Evolutionary conservation across 2,329 filamentous ascomycete species (phyloP).

Genomic region (Penicillium sp.): DNA sequence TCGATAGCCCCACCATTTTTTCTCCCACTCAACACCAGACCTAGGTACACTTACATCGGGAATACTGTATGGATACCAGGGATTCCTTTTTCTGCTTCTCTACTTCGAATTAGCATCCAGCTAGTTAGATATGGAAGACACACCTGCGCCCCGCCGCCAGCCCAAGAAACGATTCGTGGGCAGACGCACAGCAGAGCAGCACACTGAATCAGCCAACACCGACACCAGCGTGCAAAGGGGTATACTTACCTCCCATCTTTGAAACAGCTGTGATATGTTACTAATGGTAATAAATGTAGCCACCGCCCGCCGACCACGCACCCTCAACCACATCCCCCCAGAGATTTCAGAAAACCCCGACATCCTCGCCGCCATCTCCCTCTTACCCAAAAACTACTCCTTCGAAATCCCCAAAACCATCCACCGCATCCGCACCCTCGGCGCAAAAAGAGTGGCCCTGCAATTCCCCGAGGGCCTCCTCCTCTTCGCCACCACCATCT

Average conservation of each 20-base stretch:
- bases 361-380: conserved; percentile 79
- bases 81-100: too few relatives aligned
- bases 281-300: conserved; percentile 49
- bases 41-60: too few relatives aligned
- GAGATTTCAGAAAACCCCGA: conserved; percentile 81
- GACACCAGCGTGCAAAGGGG: conserved; percentile 50
- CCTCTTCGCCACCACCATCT: conserved; percentile 94
- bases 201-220: conserved; percentile 53
- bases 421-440: conserved; percentile 78
- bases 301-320: conserved; percentile 66
- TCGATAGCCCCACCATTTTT: too few relatives aligned
- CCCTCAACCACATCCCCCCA: conserved; percentile 85
- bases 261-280: too few relatives aligned
- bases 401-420: conserved; percentile 99
- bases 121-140: conserved; percentile 11
- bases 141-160: conserved; percentile 48
- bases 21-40: too few relatives aligned
- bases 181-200: conserved; percentile 64
- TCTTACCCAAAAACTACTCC: conserved; percentile 93
- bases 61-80: too few relatives aligned
- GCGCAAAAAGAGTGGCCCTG: conserved; percentile 79
- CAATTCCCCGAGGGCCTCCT: conserved; percentile 96
- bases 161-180: conserved; percentile 94
- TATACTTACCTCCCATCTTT: conserved; percentile 12
- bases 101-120: too few relatives aligned